These are phyloP conservation scores for Caryopteris hybrid DNA, from an alignment of 305 asterid genomes.

Conservation along the genomic window DNA sequence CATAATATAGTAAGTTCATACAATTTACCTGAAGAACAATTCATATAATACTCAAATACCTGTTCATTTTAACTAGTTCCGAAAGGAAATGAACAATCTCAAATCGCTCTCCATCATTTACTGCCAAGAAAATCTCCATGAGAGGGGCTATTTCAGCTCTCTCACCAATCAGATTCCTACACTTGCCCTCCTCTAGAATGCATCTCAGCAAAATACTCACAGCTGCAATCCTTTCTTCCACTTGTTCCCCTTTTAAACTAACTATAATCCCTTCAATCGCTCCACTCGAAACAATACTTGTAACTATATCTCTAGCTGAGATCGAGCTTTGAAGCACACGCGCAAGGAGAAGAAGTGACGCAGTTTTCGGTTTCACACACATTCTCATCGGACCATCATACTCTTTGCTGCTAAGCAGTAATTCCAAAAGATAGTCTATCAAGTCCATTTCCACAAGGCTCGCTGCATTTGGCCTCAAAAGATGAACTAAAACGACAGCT, in stretches of 20 bases:
- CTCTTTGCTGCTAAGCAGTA: slow-evolving; percentile 21
- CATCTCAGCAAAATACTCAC: slow-evolving; percentile 63
- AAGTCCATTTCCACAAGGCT: slow-evolving; percentile 50
- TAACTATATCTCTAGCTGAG: slow-evolving; percentile 30
- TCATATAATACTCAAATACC: slow-evolving; percentile 29
- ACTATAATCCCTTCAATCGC: slow-evolving; percentile 37
- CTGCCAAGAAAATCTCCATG: slow-evolving; percentile 47
- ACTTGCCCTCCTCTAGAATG: slow-evolving; percentile 65
- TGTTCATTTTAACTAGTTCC: slow-evolving; percentile 63
- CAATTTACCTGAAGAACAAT: not conserved
- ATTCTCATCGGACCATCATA: slow-evolving; percentile 28
- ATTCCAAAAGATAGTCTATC: slow-evolving; percentile 41
- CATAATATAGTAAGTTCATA: not conserved
- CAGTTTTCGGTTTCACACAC: slow-evolving; percentile 52
- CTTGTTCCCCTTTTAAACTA: slow-evolving; percentile 40
- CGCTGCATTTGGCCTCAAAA: slow-evolving; percentile 34
- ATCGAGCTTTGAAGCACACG: slow-evolving; percentile 37
- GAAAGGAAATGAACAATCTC: slow-evolving; percentile 67
- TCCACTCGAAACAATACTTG: slow-evolving; percentile 29
- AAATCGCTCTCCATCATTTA: slow-evolving; percentile 40
- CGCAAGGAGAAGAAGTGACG: slow-evolving; percentile 51
- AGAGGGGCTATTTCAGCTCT: slow-evolving; percentile 48
- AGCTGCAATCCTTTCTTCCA: slow-evolving; percentile 55
- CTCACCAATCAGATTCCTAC: slow-evolving; percentile 62
- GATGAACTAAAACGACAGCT: slow-evolving; percentile 64